Base-by-base conservation (phyloP, 2,329 filamentous ascomycete species). In the Neonectria neomacrospora region DNA sequence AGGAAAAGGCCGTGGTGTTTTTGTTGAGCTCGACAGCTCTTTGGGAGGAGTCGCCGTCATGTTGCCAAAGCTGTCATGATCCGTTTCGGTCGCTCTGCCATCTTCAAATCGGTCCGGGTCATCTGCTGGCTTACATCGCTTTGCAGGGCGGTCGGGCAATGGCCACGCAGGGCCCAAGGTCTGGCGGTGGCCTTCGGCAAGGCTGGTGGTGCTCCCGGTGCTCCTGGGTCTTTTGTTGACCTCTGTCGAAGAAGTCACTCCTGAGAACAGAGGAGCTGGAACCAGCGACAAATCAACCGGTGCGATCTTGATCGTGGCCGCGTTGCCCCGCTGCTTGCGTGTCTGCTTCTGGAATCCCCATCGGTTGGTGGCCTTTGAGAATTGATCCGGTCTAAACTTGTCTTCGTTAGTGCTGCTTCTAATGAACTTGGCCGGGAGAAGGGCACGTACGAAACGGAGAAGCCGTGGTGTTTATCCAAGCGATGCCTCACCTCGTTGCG, bases 301-400 rank as follows among this genome's bases (percentile, higher is more conserved):
- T 16, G 8, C 14, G 26, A 30, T 18, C 3, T 48, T 16, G 23
- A 16, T 37, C 34, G 6, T 37, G 16, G 34, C 34, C 14, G 34
- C 34, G 16, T 3, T 16, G 34, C 14, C 14, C 23, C 28, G 44
- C 8, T 28, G 44, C 16, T 28, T 48, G 44, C 55, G 55, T 4
- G 37, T 10, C 22, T 58, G 47, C 26, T 58, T 58, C 7, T 32
- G 23, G 9, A 58, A 58, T 18, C 47, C 47, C 55, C 55, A 58
- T 23, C 55, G 37, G 2, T 34, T 51, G 5, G 34, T 52, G 14
- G 55, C 55, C 20, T 44, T 58, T 20, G 55, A 51, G 11, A 58
- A 51, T 34, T 58, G 55, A 16, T 58, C 47, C 10, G 9, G 45
- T 1, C 55, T 58, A 1, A 7, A 30, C 16, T 34, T n/a, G 37